These are phyloP conservation scores for Aspergillus clavatus DNA, from an alignment of 2,329 filamentous ascomycete genomes.

Conservation along the genomic window DNA sequence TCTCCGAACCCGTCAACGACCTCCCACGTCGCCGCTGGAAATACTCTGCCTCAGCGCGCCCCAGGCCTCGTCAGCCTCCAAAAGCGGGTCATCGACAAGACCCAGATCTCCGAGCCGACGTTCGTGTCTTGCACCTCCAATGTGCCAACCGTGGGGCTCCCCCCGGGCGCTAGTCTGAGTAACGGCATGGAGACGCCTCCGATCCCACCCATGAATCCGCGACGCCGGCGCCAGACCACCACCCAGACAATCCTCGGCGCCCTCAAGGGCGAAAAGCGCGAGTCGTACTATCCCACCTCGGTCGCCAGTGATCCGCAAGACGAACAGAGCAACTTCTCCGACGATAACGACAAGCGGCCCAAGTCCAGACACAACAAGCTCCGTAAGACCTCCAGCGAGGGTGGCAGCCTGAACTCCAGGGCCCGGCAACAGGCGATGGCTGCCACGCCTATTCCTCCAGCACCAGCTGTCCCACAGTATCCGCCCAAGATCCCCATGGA, in stretches of 20 bases:
- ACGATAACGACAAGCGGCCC: slow-evolving; percentile 36
- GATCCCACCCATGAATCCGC: slow-evolving; percentile 57
- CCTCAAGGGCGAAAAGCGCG: slow-evolving; percentile 35
- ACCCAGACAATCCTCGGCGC: slow-evolving; percentile 39
- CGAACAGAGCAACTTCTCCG: slow-evolving; percentile 42
- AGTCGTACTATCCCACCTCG: slow-evolving; percentile 22
- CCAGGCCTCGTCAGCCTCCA: slow-evolving; percentile 34
- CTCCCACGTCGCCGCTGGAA: slow-evolving; percentile 21
- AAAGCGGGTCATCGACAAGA: slow-evolving; percentile 57
- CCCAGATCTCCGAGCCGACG: slow-evolving; percentile 58
- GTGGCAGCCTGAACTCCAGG: slow-evolving; percentile 44
- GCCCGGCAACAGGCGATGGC: slow-evolving; percentile 40
- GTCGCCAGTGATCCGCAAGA: slow-evolving; percentile 23
- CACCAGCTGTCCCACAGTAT: slow-evolving; percentile 31
- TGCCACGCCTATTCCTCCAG: slow-evolving; percentile 17
- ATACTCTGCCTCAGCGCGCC: slow-evolving; percentile 26
- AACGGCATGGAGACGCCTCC: slow-evolving; percentile 52
- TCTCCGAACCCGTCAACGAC: slow-evolving; percentile 41
- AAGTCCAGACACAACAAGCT: slow-evolving; percentile 36
- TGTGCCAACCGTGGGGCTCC: slow-evolving; percentile 55
- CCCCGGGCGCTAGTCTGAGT: slow-evolving; percentile 50
- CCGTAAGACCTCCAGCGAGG: slow-evolving; percentile 49
- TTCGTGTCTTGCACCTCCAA: slow-evolving; percentile 52
- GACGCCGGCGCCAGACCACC: slow-evolving; percentile 48
- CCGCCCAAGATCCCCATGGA: slow-evolving; percentile 28